A percentile compares a stretch with the other conserved stretches of the same genome.
phyloP scores from a whole-genome alignment of 2,329 filamentous ascomycete genomes.

The Hawksworthiomyces lignivorus region DNA sequence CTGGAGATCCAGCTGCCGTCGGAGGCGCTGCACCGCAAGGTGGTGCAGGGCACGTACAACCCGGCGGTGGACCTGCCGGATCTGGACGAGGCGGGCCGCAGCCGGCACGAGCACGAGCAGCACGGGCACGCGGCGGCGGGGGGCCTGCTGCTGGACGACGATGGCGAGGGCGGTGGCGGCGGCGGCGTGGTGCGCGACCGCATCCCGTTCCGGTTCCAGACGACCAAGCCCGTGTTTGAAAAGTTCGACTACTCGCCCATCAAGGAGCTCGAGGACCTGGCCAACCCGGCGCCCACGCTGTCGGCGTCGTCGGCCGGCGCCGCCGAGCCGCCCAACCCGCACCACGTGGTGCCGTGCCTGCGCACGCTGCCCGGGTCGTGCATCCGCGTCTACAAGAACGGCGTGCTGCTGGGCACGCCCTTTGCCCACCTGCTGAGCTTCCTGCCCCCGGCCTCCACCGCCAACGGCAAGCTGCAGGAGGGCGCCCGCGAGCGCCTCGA shows the following conservation, averaged over 20 bases:
- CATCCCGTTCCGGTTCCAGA: slow-evolving; percentile 89
- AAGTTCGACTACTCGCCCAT: slow-evolving; percentile 81
- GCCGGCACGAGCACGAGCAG: no score
- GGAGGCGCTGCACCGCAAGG: slow-evolving; percentile 75
- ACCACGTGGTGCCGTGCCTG: slow-evolving; percentile 65
- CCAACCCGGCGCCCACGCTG: slow-evolving; percentile 56
- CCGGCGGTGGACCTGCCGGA: slow-evolving; percentile 66
- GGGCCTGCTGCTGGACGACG: slow-evolving; percentile 49
- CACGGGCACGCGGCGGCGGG: no score
- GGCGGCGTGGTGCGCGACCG: slow-evolving; percentile 89
- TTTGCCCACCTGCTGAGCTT: slow-evolving; percentile 87
- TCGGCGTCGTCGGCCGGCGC: slow-evolving; percentile 28
- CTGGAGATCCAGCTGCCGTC: slow-evolving; percentile 87
- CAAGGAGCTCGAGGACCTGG: slow-evolving; percentile 79
- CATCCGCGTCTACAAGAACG: slow-evolving; percentile 92
- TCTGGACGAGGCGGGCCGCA: slow-evolving; percentile 42
- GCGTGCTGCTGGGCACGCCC: slow-evolving; percentile 73
- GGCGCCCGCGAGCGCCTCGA: slow-evolving; percentile 82
- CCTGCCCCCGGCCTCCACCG: slow-evolving; percentile 78
- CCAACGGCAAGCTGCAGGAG: slow-evolving; percentile 60
- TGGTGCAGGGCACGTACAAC: slow-evolving; percentile 82
- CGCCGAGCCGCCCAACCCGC: slow-evolving; percentile 56
- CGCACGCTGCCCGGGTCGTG: slow-evolving; percentile 79
- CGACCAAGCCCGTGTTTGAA: slow-evolving; percentile 81
- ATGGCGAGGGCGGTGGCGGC: slow-evolving; percentile 37